Base-by-base conservation (phyloP, 495 filamentous ascomycete species). In the Neurospora africana region DNA sequence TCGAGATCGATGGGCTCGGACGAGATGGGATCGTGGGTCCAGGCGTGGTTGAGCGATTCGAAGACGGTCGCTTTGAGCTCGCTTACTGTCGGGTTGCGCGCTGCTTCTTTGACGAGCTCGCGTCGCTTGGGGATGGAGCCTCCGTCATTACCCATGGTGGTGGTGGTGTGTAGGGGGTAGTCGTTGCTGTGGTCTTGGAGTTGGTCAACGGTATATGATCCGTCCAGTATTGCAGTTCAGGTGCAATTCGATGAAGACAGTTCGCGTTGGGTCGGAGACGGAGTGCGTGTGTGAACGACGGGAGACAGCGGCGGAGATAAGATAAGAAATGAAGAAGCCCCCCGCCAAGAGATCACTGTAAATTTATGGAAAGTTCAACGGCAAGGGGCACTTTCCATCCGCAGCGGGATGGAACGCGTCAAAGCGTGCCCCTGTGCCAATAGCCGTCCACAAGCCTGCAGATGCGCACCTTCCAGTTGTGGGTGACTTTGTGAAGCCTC, bases 71-170 rank as follows among this genome's bases (percentile, higher is more conserved):
- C 94, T 83, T 98, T 98, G 11, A 97, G 80, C 82, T 99, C 92
- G 44, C 92, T 90, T n/a, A 93, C 90, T 41, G 90, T 96, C 36
- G 91, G 92, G 41, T 86, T 85, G 68, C 91, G 90, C 36, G 93
- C 92, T 40, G 94, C 92, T 80, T 92, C 89, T 76, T 94, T 93
- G 81, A 98, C 95, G 40, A 99, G 91, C 80, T 99, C 95, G 70
- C 95, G 91, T 38, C 95, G 93, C 68, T 90, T 98, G 15, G 95
- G 95, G 72, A 99, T 99, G 36, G 80, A 86, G 74, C 86, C 95
- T 76, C 95, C 95, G 78, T 98, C 95, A 81, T 98, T 98, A 83
- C 95, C 95, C 95, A 98, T 98, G 73, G 61, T 79, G 68, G 67
- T 79, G 68, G 4, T 39, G 35, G 4, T 70, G 35, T 23, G 43